phyloP scores from a whole-genome alignment of 108 stramenopile species.

The Nitzschia palea region DNA sequence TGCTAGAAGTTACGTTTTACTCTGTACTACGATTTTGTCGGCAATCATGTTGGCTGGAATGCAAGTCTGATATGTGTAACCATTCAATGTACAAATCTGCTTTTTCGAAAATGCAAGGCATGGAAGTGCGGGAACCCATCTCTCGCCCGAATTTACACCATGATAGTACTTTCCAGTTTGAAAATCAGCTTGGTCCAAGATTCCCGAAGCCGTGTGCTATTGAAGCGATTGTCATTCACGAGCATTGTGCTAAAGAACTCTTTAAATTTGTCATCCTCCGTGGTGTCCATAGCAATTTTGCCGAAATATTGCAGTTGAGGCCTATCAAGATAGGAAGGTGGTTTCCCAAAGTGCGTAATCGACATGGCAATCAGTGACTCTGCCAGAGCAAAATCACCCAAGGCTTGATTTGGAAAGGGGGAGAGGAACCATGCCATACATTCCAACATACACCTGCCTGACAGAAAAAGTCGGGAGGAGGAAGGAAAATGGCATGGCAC shows the following conservation, averaged over 20 bases:
- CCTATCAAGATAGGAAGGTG: not conserved
- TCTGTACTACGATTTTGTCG: too few species aligned
- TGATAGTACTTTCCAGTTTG: conserved; percentile 8
- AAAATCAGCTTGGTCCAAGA: conserved; percentile 4
- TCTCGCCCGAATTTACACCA: conserved; percentile 1
- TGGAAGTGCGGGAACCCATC: too few species aligned
- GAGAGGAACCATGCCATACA: conserved; percentile 1
- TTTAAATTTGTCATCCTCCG: not conserved
- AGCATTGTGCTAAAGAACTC: not conserved
- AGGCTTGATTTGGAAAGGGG: conserved; percentile 8
- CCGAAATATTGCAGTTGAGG: not conserved
- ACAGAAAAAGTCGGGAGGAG: not conserved
- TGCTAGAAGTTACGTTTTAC: not conserved
- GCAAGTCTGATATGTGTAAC: too few species aligned
- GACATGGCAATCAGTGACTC: not conserved
- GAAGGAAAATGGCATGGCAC: conserved; percentile 13
- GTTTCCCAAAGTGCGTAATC: not conserved
- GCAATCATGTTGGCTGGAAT: too few species aligned
- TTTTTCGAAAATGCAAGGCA: too few species aligned
- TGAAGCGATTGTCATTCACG: not conserved
- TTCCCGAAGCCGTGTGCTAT: not conserved
- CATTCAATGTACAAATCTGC: too few species aligned
- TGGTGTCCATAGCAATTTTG: not conserved
- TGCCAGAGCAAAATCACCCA: not conserved
- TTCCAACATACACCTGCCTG: conserved; percentile 1